Conservation (phyloP, 2,329 filamentous ascomycete species). For the Raffaelea albimanens region DNA sequence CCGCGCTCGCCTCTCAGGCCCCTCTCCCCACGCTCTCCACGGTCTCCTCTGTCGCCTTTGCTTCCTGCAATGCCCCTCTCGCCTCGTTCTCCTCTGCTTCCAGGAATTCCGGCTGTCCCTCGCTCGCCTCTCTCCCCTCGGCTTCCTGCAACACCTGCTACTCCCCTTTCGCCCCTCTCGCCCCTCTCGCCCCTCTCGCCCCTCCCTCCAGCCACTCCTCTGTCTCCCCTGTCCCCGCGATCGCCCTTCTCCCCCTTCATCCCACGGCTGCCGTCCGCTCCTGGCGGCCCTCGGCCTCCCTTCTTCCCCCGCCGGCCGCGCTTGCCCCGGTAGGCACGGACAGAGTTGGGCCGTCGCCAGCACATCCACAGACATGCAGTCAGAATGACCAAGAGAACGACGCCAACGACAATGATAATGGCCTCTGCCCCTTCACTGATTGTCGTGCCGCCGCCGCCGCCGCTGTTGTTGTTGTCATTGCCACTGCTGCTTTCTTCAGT, state of each 20-base stretch:
- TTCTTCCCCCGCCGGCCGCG: background rate
- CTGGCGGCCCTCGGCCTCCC: background rate
- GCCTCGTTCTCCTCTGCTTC: background rate
- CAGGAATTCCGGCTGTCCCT: background rate
- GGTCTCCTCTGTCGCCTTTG: no score
- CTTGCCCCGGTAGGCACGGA: background rate
- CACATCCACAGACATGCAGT: background rate
- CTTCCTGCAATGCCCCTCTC: no score
- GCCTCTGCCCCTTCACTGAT: background rate
- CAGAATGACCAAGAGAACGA: conserved; percentile 1
- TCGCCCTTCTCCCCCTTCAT: background rate
- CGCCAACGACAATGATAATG: conserved; percentile 2
- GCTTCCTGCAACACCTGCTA: background rate
- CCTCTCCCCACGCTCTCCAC: no score
- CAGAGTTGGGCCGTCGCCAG: background rate
- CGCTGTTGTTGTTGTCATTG: no score
- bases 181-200: background rate
- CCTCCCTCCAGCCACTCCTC: background rate
- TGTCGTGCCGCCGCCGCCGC: background rate
- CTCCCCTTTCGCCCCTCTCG: background rate
- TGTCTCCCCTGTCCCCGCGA: background rate
- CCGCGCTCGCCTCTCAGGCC: no score
- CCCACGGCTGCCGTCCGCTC: background rate
- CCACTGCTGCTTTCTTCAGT: background rate
- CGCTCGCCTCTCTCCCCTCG: background rate